A percentile compares a stretch with the other conserved stretches of the same genome.
Evolutionary conservation across 805 yeast genomes (phyloP).

Genomic region (Suhomyces sp.): DNA sequence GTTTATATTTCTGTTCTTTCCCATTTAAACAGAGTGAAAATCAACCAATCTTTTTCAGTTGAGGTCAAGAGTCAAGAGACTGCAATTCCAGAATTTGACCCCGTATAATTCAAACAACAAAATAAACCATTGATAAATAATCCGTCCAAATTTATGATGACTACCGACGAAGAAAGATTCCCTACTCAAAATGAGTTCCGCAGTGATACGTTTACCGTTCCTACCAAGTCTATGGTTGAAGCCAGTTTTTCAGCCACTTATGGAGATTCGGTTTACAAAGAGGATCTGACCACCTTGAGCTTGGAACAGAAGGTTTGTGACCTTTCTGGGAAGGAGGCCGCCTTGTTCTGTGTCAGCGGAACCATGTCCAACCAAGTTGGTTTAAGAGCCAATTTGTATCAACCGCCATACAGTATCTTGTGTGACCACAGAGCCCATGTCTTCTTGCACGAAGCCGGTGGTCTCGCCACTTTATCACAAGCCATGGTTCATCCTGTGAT

Average conservation of each 20-base stretch:
- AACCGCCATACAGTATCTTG: constrained; percentile 82
- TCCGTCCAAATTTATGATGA: constrained; percentile 6
- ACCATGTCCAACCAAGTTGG: constrained; percentile 90
- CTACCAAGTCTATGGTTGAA: constrained; percentile 61
- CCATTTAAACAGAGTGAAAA: too few relatives aligned
- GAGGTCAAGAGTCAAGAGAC: too few relatives aligned
- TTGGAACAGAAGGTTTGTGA: constrained; percentile 65
- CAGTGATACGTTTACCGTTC: constrained; percentile 89
- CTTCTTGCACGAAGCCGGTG: constrained; percentile 85
- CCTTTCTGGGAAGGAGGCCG: constrained; percentile 78
- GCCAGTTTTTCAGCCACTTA: constrained; percentile 43
- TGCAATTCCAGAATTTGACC: too few relatives aligned
- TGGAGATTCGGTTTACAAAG: constrained; percentile 90
- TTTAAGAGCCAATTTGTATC: constrained; percentile 67
- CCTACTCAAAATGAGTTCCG: constrained; percentile 42
- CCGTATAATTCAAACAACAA: too few relatives aligned
- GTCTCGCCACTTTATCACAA: constrained; percentile 82
- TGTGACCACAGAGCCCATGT: constrained; percentile 89
- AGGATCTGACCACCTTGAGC: constrained; percentile 67
- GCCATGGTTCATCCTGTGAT: constrained; percentile 86
- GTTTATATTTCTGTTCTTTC: too few relatives aligned
- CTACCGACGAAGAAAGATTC: constrained; percentile 14
- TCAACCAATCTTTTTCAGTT: too few relatives aligned
- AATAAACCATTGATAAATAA: too few relatives aligned
- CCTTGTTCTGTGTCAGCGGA: constrained; percentile 82